A percentile compares a stretch with the other conserved stretches of the same genome.
These are phyloP conservation scores for Amauroascus verrucosus DNA, from an alignment of 2,329 filamentous ascomycete species.

Conservation along the genomic window DNA sequence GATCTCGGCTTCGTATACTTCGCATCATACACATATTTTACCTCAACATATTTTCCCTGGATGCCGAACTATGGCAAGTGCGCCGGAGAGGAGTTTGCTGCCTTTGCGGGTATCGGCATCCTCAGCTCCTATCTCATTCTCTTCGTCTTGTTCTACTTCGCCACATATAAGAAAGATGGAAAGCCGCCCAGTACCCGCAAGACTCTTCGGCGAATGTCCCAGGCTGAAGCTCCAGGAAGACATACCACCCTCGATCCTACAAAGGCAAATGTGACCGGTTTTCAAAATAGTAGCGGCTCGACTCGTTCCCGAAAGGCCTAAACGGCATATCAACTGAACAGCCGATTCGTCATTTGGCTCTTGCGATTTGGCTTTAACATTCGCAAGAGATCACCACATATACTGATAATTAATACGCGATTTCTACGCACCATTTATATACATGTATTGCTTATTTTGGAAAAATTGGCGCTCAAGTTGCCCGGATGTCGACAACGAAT, in stretches of 20 bases:
- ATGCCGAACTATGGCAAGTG: conserved; percentile 71
- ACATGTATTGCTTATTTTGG: too few relatives aligned
- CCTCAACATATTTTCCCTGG: conserved; percentile 68
- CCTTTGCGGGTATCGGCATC: conserved; percentile 75
- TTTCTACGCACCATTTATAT: too few relatives aligned
- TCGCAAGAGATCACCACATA: too few relatives aligned
- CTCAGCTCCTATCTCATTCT: conserved; percentile 83
- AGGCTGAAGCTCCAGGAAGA: neutral
- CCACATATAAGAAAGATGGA: conserved; percentile 64
- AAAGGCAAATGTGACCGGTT: neutral
- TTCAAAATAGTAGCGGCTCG: neutral
- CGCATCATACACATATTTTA: conserved; percentile 87
- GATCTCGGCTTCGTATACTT: conserved; percentile 96
- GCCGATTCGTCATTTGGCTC: neutral
- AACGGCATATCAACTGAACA: neutral
- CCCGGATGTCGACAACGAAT: too few relatives aligned
- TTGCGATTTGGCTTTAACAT: neutral
- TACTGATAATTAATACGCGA: too few relatives aligned
- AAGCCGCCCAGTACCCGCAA: conserved; percentile 8
- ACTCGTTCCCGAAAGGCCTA: neutral
- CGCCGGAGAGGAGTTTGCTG: conserved; percentile 85
- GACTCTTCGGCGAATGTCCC: neutral
- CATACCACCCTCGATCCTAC: neutral
- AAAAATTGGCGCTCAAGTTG: too few relatives aligned
- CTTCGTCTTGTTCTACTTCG: conserved; percentile 91